phyloP scores from a whole-genome alignment of 805 yeast species.

The Yarrowia sp. region DNA sequence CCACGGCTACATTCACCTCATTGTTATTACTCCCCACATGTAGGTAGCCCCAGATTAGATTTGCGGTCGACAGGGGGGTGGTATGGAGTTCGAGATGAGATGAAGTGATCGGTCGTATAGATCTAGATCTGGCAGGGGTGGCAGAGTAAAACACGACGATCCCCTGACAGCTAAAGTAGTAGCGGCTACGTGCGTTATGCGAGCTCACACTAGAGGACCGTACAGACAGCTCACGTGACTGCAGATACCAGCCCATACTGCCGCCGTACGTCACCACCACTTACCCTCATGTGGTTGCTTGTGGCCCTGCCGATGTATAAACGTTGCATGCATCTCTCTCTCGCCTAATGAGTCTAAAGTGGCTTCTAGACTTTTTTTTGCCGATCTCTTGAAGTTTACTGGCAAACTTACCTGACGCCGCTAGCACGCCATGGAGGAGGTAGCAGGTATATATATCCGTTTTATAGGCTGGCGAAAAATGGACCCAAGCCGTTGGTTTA shows the following conservation, averaged over 20 bases:
- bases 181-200: too few species aligned
- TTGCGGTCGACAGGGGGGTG: constrained; percentile 19
- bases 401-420: neutral
- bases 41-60: constrained; percentile 1
- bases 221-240: neutral
- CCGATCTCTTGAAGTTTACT: neutral
- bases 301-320: neutral
- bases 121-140: constrained; percentile 6
- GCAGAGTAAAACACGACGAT: neutral
- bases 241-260: too few species aligned
- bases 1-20: neutral
- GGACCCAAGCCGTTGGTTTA: too few species aligned
- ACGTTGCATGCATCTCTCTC: constrained; percentile 6
- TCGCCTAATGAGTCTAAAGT: constrained; percentile 20
- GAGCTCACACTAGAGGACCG: too few species aligned
- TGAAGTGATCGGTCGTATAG: neutral
- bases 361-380: constrained; percentile 16
- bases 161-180: too few species aligned
- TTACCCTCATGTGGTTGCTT: constrained; percentile 1
- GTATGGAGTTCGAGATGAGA: neutral
- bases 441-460: neutral
- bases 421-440: too few species aligned
- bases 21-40: constrained; percentile 4
- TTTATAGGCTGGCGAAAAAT: neutral
- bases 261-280: neutral